phyloP scores from a whole-genome alignment of 129 eudicot species.

The Silybum marianum region DNA sequence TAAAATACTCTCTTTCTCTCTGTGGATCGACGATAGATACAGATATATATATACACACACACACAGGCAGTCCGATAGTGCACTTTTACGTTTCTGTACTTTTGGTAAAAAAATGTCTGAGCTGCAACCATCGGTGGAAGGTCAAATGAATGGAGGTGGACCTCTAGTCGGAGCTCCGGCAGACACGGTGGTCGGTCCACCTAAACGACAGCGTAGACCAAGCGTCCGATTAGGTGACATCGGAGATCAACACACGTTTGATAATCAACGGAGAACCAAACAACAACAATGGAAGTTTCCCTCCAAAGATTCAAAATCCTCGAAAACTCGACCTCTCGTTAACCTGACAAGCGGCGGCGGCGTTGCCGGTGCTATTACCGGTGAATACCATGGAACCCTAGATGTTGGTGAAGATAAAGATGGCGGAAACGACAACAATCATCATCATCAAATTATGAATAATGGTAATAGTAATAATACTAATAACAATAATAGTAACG shows the following conservation, averaged over 20 bases:
- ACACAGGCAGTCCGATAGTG: not conserved
- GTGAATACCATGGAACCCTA: conserved; percentile 23
- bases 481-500: not conserved
- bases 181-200: conserved; percentile 36
- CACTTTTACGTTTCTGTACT: not conserved
- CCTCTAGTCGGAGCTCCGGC: conserved; percentile 15
- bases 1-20: conserved; percentile 6
- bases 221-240: conserved; percentile 91
- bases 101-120: conserved; percentile 49
- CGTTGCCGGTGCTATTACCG: conserved; percentile 23
- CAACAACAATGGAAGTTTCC: conserved; percentile 51
- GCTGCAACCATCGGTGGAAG: conserved; percentile 47
- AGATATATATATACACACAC: not conserved
- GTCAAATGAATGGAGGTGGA: conserved; percentile 37
- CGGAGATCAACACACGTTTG: conserved; percentile 56
- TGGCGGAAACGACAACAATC: conserved; percentile 20
- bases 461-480: conserved; percentile 12
- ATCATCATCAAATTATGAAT: not conserved
- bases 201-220: conserved; percentile 81
- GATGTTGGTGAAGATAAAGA: conserved; percentile 27
- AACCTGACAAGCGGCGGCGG: conserved; percentile 42
- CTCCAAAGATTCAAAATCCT: conserved; percentile 47
- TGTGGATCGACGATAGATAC: not conserved
- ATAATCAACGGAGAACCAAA: conserved; percentile 49
- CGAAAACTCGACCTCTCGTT: conserved; percentile 52